Conservation (phyloP, 306 rosid species). For the Herpetospermum pedunculosum region DNA sequence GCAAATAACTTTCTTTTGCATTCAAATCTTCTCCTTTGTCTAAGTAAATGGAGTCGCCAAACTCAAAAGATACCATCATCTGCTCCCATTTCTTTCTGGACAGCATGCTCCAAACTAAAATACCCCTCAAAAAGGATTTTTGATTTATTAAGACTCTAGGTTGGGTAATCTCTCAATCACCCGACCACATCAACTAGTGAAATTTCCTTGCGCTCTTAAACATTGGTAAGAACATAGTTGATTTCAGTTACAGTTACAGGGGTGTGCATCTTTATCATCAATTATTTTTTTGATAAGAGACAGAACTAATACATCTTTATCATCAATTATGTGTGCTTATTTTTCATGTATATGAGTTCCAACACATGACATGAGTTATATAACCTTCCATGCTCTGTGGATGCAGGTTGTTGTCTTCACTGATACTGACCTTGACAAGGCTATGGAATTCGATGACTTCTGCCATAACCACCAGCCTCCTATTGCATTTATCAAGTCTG, state of each 20-base stretch:
- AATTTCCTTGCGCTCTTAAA: neutral
- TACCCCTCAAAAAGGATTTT: neutral
- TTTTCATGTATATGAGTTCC: neutral
- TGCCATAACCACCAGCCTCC: constrained; percentile 86
- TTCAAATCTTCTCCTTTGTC: neutral
- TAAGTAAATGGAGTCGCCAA: neutral
- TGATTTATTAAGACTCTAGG: neutral
- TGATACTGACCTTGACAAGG: constrained; percentile 51
- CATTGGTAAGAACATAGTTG: neutral
- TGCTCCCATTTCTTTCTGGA: neutral
- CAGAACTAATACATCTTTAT: too few relatives aligned
- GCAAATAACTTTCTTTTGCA: neutral
- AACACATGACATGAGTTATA: neutral
- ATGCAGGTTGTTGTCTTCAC: constrained; percentile 80
- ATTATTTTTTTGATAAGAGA: too few relatives aligned
- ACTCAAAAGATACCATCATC: neutral
- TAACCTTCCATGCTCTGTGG: constrained; percentile 9
- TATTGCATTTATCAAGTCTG: constrained; percentile 71
- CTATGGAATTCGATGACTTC: constrained; percentile 62
- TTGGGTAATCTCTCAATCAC: neutral
- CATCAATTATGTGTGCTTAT: neutral
- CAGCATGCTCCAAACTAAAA: neutral
- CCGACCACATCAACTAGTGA: neutral
- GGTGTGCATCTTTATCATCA: neutral
- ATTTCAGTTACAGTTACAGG: neutral